These are phyloP conservation scores for Pichia sp. DNA, from an alignment of 1,139 yeast genomes.

Conservation along the genomic window DNA sequence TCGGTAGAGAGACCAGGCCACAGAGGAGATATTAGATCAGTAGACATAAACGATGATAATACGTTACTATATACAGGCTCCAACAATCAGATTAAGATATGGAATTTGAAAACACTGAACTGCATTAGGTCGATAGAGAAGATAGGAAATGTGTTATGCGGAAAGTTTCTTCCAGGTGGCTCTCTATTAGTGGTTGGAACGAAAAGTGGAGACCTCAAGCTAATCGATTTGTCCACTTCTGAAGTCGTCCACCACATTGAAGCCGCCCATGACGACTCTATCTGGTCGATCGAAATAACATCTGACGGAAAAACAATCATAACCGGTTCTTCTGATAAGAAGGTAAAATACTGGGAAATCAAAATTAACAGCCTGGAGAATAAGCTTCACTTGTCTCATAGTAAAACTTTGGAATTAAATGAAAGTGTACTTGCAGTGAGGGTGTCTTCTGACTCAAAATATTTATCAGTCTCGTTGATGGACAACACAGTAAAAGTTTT, in stretches of 20 bases:
- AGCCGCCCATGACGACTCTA: conserved; percentile 76
- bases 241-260: conserved; percentile 64
- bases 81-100: conserved; percentile 80
- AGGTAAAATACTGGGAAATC: conserved; percentile 86
- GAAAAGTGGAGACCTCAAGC: conserved; percentile 77
- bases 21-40: conserved; percentile 79
- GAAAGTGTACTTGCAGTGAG: conserved; percentile 82
- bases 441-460: conserved; percentile 77
- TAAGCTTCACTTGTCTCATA: conserved; percentile 60
- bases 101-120: conserved; percentile 72
- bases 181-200: conserved; percentile 85
- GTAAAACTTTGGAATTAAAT: conserved; percentile 73
- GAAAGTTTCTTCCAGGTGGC: conserved; percentile 88
- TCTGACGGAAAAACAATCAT: conserved; percentile 81
- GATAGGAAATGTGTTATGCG: conserved; percentile 81
- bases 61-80: conserved; percentile 84
- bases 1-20: conserved; percentile 79
- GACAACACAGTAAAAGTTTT: conserved; percentile 94
- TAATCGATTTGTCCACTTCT: conserved; percentile 84
- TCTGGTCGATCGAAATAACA: conserved; percentile 88
- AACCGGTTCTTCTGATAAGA: conserved; percentile 92
- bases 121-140: conserved; percentile 79
- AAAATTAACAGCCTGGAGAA: conserved; percentile 49
- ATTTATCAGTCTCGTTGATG: conserved; percentile 76
- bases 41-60: conserved; percentile 78